Base-by-base conservation (phyloP, 176 grass and related monocot genomes). In the Puya raimondii region DNA sequence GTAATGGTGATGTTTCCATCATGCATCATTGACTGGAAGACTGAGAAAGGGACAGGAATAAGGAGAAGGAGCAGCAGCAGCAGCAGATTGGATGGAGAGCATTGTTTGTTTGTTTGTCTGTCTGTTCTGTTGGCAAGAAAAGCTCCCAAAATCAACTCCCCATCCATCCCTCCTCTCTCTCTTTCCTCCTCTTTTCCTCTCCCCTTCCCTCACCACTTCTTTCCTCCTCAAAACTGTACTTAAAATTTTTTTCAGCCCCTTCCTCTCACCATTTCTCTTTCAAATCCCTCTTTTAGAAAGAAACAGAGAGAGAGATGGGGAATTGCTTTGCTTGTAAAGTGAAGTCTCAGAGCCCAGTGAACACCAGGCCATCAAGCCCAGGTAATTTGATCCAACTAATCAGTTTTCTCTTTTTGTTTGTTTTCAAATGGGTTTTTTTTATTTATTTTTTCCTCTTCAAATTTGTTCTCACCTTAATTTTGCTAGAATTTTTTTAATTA, bases 121-220 rank as follows among this genome's bases (percentile, higher is more conserved):
- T 59, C 21, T 59, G 54, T 15, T 15, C 10, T 7, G 20, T 59
- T 16, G 54, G 54, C 10, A 18, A 42, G 33, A 42, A 42, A 42
- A 42, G 4, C 33, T 9, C 15, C 20, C 20, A 23, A 77, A 47
- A 75, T 49, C 58, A 13, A 75, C 57, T 26, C 61, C 12, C 2
- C 73, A 21, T 53, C 15, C 47, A 68, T 18, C 17, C 2, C 18
- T 27, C 53, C 70, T 20, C 27, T 15, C 16, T 23, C 17, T 50
- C 66, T n/a, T 70, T 50, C 52, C 71, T 57, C 64, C 58, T 67
- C 78, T 29, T 16, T 81, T 58, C 66, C 52, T 51, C 48, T 75
- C 70, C 72, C 54, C 16, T 58, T 58, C 12, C 54, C 54, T 58
- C 52, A 54, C 52, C 52, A 54, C 16, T 54, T 54, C 53, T n/a